These are phyloP conservation scores for Hypomyces perniciosus DNA, from an alignment of 2,329 filamentous ascomycete genomes.

Conservation along the genomic window DNA sequence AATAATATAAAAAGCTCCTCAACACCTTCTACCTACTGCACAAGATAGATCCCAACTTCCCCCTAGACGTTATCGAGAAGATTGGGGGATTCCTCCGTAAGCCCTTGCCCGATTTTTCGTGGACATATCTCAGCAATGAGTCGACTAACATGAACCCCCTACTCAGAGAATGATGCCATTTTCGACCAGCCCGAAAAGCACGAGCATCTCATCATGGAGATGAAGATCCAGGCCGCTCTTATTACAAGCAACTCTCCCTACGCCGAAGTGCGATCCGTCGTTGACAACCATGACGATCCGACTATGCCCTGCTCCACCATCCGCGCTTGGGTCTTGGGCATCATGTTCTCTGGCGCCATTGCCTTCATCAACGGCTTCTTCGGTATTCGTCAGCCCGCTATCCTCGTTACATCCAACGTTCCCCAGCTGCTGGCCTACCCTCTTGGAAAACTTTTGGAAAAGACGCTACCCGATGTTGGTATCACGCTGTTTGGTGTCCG, in stretches of 20 bases:
- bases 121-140: not conserved
- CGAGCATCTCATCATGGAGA: conserved; percentile 39
- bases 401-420: conserved; percentile 45
- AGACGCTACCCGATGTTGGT: conserved; percentile 38
- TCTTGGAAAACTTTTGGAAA: conserved; percentile 38
- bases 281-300: conserved; percentile 49
- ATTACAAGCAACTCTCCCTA: conserved; percentile 51
- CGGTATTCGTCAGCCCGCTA: conserved; percentile 45
- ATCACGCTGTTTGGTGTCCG: conserved; percentile 35
- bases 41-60: conserved; percentile 34
- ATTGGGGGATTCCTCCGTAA: conserved; percentile 32
- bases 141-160: not conserved
- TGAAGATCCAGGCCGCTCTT: conserved; percentile 47
- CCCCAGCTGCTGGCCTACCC: conserved; percentile 45
- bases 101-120: conserved; percentile 6
- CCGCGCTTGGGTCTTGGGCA: conserved; percentile 45
- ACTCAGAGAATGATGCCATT: conserved; percentile 24
- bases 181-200: conserved; percentile 33
- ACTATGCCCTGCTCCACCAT: conserved; percentile 44
- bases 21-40: conserved; percentile 17
- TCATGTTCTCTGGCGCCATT: conserved; percentile 40
- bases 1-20: not conserved
- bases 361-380: conserved; percentile 51
- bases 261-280: conserved; percentile 48
- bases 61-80: conserved; percentile 27